Conservation (phyloP, 1,284 basidiomycete species). For the Thelephora terrestris region DNA sequence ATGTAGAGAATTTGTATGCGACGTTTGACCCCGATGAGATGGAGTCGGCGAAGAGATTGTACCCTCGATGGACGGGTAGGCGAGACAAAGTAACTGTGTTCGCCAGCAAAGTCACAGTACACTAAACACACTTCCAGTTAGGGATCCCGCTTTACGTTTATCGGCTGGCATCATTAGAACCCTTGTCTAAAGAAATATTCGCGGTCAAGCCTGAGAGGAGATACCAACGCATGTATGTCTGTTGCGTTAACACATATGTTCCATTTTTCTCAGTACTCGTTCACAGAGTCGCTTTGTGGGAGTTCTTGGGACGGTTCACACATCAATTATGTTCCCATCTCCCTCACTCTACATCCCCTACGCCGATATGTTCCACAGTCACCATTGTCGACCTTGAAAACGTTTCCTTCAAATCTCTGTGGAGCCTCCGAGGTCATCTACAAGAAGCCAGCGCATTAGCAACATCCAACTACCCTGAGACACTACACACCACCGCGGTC, state of each 20-base stretch:
- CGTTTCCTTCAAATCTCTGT: conserved; percentile 54
- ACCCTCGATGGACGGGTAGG: conserved; percentile 71
- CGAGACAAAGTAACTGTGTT: conserved; percentile 44
- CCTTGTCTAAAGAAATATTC: conserved; percentile 50
- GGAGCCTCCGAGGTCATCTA: conserved; percentile 57
- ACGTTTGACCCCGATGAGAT: conserved; percentile 51
- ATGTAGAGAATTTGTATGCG: conserved; percentile 51
- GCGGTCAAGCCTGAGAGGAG: conserved; percentile 41
- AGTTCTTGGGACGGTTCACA: conserved; percentile 54
- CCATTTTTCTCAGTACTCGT: conserved; percentile 4
- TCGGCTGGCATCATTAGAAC: conserved; percentile 44
- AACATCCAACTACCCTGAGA: conserved; percentile 74
- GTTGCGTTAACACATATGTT: conserved; percentile 5
- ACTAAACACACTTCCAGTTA: conserved; percentile 27
- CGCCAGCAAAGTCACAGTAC: too few relatives aligned
- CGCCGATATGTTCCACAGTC: conserved; percentile 51
- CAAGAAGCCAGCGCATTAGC: conserved; percentile 65
- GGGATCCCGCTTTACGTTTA: conserved; percentile 70
- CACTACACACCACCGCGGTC: conserved; percentile 50
- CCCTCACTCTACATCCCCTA: conserved; percentile 41
- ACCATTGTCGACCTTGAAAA: conserved; percentile 67
- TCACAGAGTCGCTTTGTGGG: conserved; percentile 45
- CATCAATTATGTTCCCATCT: conserved; percentile 55
- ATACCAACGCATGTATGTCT: conserved; percentile 59
- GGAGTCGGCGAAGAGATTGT: conserved; percentile 48